phyloP scores from a whole-genome alignment of 345 rosid genomes.

The Melaleuca quinquenervia region DNA sequence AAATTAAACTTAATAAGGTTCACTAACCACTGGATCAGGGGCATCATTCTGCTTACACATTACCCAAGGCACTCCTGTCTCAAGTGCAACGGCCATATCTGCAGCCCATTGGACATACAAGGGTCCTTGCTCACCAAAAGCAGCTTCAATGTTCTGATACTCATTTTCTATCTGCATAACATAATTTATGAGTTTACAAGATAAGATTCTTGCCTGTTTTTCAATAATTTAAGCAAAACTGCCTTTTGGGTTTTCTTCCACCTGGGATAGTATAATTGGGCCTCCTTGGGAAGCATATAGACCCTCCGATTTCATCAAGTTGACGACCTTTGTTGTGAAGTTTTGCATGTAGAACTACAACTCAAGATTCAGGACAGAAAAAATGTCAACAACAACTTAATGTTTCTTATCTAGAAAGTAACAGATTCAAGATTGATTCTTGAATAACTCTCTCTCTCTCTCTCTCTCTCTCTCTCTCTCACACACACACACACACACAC shows the following conservation, averaged over 20 bases:
- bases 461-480: background rate
- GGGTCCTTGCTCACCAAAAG: conserved; percentile 46
- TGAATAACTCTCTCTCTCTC: background rate
- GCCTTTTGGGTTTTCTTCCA: background rate
- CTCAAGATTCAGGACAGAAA: background rate
- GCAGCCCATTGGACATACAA: conserved; percentile 70
- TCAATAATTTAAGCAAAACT: background rate
- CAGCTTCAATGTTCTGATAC: conserved; percentile 44
- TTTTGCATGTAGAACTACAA: conserved; percentile 54
- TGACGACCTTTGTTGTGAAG: conserved; percentile 56
- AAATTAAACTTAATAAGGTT: background rate
- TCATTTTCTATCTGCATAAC: conserved; percentile 71
- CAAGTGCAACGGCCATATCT: conserved; percentile 56
- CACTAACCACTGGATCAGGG: conserved; percentile 77
- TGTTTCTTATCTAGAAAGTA: background rate
- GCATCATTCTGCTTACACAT: conserved; percentile 93
- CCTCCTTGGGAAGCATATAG: conserved; percentile 91
- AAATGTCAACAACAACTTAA: background rate
- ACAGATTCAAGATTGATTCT: background rate
- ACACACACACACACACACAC: too few relatives aligned
- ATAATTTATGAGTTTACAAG: background rate
- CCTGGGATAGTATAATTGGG: conserved; percentile 94
- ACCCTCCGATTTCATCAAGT: conserved; percentile 66
- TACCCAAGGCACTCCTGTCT: conserved; percentile 91
- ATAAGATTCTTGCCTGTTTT: background rate